These are phyloP conservation scores for Metschnikowia cubensis DNA, from an alignment of 805 yeast genomes.

Conservation along the genomic window DNA sequence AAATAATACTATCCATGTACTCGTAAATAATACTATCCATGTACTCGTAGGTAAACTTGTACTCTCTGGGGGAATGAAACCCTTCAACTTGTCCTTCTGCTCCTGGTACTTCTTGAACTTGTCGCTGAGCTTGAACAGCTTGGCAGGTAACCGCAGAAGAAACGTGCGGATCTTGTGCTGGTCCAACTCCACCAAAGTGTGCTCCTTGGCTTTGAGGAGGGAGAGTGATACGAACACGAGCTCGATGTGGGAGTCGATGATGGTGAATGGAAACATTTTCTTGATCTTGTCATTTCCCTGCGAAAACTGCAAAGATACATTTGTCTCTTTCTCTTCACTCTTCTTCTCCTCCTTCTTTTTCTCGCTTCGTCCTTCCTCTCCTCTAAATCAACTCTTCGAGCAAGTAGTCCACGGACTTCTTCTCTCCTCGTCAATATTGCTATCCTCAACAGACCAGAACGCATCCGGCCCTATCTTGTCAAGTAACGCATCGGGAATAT, in stretches of 20 bases:
- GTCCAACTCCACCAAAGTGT: constrained; percentile 78
- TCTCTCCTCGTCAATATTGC: constrained; percentile 6
- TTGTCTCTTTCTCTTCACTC: no score
- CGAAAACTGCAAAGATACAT: not conserved
- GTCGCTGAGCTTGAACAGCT: constrained; percentile 31
- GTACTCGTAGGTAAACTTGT: constrained; percentile 12
- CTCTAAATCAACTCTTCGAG: constrained; percentile 21
- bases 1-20: no score
- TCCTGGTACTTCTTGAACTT: constrained; percentile 33
- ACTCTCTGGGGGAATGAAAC: constrained; percentile 10
- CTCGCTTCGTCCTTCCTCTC: no score
- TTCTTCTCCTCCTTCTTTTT: no score
- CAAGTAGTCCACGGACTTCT: constrained; percentile 30
- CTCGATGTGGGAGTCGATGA: constrained; percentile 71
- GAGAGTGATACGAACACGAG: constrained; percentile 73
- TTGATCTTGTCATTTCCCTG: constrained; percentile 11
- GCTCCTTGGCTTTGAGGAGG: constrained; percentile 73
- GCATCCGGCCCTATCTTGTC: constrained; percentile 52
- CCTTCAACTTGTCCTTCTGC: constrained; percentile 21
- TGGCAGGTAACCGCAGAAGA: constrained; percentile 54
- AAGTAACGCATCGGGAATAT: constrained; percentile 24
- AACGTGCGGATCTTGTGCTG: constrained; percentile 84
- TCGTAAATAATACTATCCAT: no score
- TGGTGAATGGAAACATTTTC: constrained; percentile 47
- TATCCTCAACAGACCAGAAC: constrained; percentile 46